Base-by-base conservation (phyloP, 1,284 basidiomycete species). In the Psilocybe mexicana region DNA sequence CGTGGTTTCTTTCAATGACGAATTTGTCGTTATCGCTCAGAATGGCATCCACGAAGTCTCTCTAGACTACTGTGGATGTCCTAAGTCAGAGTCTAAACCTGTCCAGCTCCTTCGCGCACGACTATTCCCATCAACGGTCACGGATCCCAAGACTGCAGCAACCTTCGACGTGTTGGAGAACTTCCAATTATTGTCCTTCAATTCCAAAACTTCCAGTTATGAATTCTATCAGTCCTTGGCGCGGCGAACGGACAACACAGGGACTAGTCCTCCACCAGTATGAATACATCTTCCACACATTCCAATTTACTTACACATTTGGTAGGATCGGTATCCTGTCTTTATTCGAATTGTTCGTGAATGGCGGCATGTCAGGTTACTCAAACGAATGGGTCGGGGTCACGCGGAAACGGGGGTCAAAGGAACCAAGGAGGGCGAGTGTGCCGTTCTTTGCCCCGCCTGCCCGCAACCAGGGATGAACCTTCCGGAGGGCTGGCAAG, bases 61-160 rank as follows among this genome's bases (percentile, higher is more conserved):
- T 1, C 25, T 77, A 2, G 59, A 72, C 45, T 74, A 67, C 56
- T 77, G 74, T 52, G 64, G 59, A 0, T 77, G 75, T 61, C 53
- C 60, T 7, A 7, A 25, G 0, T 8, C 55, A 1, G 26, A 57
- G 7, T 43, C 46, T 1, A 48, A 47, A 38, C 43, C 51, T 14
- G 45, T 59, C 1, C 74, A 75, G 59, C 60, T 71, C 5, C 62
- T 75, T 10, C 62, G 67, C 14, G n/a, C 44, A 26, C 18, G 51
- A 3, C 67, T 69, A 49, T 69, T 63, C 54, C 69, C 72, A 38
- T 61, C 67, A 7, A 62, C 67, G 8, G 43, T 58, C 14, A 47
- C 52, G 1, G 44, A 63, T 2, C 72, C 71, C 0, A 57, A 64
- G 18, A 70, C 71, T 1, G 67, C 63, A 14, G 63, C 65, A 2